Evolutionary conservation across 2,329 filamentous ascomycete species (phyloP), one percentile per base, ranked within the genome.

Genomic region (Aureobasidium sp.): DNA sequence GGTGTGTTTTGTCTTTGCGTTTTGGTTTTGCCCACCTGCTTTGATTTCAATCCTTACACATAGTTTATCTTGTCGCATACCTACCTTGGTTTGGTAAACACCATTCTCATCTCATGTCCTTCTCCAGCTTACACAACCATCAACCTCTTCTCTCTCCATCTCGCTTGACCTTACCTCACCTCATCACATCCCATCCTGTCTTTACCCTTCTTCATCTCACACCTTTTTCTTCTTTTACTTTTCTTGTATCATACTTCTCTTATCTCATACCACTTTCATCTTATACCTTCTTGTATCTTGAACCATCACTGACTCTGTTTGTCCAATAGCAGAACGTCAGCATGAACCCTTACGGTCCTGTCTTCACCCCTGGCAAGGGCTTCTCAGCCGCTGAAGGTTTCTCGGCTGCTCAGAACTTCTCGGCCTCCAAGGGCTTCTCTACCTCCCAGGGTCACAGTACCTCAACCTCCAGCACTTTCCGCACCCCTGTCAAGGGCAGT

Each of bases 321-420:
- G 3, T 43, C 6, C 50, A 47, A 23, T 3, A 45, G 29, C 15
- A 43, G 11, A 43, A 20, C 50, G 16, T 2, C 27, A 27, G 8
- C 48, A 47, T 64, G 47, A 36, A 29, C 5, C 60, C 60, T n/a
- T 47, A 20, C 16, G 40, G 38, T 25, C 15, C 38, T 5, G 50
- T 47, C 2, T 64, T 64, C 23, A 55, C 50, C 10, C 60, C 60
- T 31, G 11, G 43, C 33, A 50, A 61, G 58, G 31, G 23, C 8
- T 36, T 40, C 16, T 36, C 43, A 7, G n/a, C 18, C n/a, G n/a
- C n/a, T n/a, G n/a, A n/a, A n/a, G n/a, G n/a, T n/a, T n/a, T n/a
- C n/a, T n/a, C n/a, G n/a, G n/a, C n/a, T n/a, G n/a, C n/a, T n/a
- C n/a, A n/a, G n/a, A n/a, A n/a, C n/a, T n/a, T n/a, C n/a, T n/a